Evolutionary conservation across 345 rosid species (phyloP), one percentile per base, ranked within the genome.

Genomic region (Microthlaspi erraticum): DNA sequence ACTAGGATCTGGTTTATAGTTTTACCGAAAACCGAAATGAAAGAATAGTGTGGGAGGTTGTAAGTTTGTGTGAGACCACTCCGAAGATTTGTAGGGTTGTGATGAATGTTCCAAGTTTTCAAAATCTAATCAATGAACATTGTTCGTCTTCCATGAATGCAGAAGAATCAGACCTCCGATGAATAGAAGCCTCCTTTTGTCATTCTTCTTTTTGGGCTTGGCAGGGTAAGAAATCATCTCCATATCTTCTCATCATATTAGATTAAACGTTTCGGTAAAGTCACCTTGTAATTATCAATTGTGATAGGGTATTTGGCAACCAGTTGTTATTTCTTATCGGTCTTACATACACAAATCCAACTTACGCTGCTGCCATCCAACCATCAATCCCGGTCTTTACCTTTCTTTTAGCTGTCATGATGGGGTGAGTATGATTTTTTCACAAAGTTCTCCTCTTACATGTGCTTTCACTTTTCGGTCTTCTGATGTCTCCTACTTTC

Each of bases 301-400:
- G 63, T 53, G 50, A 77, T 80, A 94, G 99, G 90, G 86, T 94
- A 67, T 94, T 94, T 77, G 99, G 97, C 66, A 94, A 94, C 83
- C 99, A 94, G 81, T 88, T 94, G 64, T 68, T 94, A 50, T 94
- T 94, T 87, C 95, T 94, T 60, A 62, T 94, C 66, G 99, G 99
- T 82, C 92, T 94, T 69, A 83, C 87, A 77, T 89, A 91, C 82
- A 94, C 97, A 64, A 94, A 86, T 91, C 99, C 99, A 64, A 89
- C 97, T 53, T 89, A 89, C 70, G 99, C 99, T 72, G 97, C 99
- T 77, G 97, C 97, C 37, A 89, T 82, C 77, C 99, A 94, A 78
- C 99, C 99, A 66, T 78, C 99, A 3, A 94, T 94, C 72, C 99
- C 99, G 37, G 97, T 94, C 66, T 94, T 94, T 70, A 94, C 99